Evolutionary conservation across 2,329 filamentous ascomycete genomes (phyloP), one percentile per base, ranked within the genome.

Genomic region (Colletotrichum sp.): DNA sequence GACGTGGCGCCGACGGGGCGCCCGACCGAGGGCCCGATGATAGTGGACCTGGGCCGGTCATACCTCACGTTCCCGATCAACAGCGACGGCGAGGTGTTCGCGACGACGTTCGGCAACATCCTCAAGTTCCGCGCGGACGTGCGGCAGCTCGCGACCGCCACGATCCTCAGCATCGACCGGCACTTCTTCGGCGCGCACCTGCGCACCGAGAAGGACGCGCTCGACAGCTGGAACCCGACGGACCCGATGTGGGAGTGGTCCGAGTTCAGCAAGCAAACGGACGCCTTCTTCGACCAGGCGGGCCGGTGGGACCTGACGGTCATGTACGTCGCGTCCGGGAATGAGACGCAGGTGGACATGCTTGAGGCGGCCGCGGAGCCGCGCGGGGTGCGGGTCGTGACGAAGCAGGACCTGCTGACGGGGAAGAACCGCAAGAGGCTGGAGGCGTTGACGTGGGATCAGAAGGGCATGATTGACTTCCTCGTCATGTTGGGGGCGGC

Each of bases 31-130:
- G 69, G 52, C 4, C 81, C 82, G 2, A 78, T 83, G 12, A 79
- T 83, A 72, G 77, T 83, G 30, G 71, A 76, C 59, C 73, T 81
- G 22, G 81, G 81, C 36, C 84, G 84, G 74, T 83, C 83, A 0
- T 85, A 83, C 72, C 81, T 85, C 60, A 81, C 84, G 44, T 86
- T 84, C 65, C 84, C 84, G 8, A 82, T 82, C 9, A 78, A 79
- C 65, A 80, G 79, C 60, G 84, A 86, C 75, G 84, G 84, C 63
- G 78, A 80, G 55, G 78, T 72, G 9, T 83, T 86, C 39, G 82
- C 81, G 2, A 79, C 79, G 72, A 78, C 80, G 66, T 83, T 83
- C 73, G 82, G 82, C 75, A 81, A 81, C 74, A 78, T 83, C 63
- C 72, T 83, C 34, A 81, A 82, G 12, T 83, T 82, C 72, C 80